phyloP scores from a whole-genome alignment of 306 rosid species.

The Bauhinia variegata region DNA sequence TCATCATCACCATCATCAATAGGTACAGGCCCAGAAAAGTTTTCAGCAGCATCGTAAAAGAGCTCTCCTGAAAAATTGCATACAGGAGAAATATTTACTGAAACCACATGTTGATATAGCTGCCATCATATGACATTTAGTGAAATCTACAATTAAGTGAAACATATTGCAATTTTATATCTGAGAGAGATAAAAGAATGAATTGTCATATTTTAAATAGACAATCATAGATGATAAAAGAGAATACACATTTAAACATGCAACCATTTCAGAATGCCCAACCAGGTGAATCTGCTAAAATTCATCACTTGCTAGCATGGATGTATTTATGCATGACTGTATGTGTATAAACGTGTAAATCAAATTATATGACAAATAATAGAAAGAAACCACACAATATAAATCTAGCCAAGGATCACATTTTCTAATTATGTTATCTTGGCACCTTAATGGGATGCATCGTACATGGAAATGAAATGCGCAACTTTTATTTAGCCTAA shows the following conservation, averaged over 20 bases:
- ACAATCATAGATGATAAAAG: neutral
- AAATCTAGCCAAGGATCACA: no score
- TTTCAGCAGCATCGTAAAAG: slow-evolving; percentile 75
- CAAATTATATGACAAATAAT: no score
- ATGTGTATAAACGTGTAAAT: no score
- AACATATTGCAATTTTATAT: no score
- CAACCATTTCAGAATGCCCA: neutral
- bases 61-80: slow-evolving; percentile 64
- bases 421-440: no score
- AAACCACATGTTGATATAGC: slow-evolving; percentile 33
- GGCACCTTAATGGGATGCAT: no score
- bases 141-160: slow-evolving; percentile 13
- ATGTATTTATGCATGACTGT: no score
- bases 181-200: no score
- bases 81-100: slow-evolving; percentile 31
- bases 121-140: slow-evolving; percentile 29
- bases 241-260: neutral
- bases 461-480: no score
- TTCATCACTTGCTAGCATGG: neutral
- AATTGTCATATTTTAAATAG: neutral
- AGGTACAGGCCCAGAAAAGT: slow-evolving; percentile 41
- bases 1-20: no score
- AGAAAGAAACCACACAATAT: no score
- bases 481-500: no score
- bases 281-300: neutral